phyloP scores from a whole-genome alignment of 2,329 filamentous ascomycete genomes.

The Coleophoma eucalyptorum region DNA sequence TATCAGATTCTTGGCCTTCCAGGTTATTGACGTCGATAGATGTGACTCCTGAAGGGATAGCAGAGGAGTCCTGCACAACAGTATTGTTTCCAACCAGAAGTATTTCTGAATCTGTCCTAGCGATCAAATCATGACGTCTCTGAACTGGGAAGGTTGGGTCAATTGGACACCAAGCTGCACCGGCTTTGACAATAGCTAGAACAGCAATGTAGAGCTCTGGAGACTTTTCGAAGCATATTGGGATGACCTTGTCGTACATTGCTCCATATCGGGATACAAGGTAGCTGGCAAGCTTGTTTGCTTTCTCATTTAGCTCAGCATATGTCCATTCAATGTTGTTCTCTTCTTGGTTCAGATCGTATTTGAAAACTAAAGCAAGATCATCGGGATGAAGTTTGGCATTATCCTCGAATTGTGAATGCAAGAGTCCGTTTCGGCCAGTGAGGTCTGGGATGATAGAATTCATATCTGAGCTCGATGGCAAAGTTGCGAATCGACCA shows the following conservation, averaged over 20 bases:
- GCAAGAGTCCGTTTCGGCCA: conserved; percentile 15
- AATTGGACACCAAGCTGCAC: conserved; percentile 21
- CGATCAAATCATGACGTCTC: conserved; percentile 39
- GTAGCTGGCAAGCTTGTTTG: conserved; percentile 64
- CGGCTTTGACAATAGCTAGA: conserved; percentile 16
- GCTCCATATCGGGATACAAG: conserved; percentile 48
- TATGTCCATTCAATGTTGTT: conserved; percentile 60
- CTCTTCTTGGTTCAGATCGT: conserved; percentile 1
- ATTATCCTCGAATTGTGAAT: conserved; percentile 25
- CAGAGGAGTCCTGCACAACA: background rate
- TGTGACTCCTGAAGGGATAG: background rate
- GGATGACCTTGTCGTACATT: conserved; percentile 39
- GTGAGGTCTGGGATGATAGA: background rate
- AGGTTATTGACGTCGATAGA: background rate
- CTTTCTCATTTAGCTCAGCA: conserved; percentile 59
- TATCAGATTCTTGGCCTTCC: background rate
- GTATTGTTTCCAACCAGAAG: conserved; percentile 15
- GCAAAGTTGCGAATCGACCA: background rate
- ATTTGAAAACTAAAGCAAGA: conserved; percentile 25
- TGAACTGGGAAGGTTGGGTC: conserved; percentile 15
- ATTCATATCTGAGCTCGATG: conserved; percentile 2
- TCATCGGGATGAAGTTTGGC: conserved; percentile 20
- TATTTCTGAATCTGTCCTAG: conserved; percentile 32
- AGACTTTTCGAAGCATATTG: conserved; percentile 17
- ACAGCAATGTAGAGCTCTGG: conserved; percentile 13